Conservation (phyloP, 2,329 filamentous ascomycete genomes). For the Shiraia bambusicola region DNA sequence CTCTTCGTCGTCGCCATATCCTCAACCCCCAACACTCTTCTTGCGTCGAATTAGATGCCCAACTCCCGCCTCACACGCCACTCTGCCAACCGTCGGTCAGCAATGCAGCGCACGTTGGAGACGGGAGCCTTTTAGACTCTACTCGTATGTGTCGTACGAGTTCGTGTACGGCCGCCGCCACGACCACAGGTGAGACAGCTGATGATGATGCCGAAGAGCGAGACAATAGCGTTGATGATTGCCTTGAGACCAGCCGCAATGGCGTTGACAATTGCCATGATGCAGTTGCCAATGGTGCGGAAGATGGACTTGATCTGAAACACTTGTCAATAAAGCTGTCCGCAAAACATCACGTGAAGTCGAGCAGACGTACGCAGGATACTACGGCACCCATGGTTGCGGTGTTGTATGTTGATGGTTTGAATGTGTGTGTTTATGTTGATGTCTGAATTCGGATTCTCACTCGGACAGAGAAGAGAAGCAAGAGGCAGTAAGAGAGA, state of each 20-base stretch:
- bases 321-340: constrained; percentile 19
- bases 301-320: constrained; percentile 46
- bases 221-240: constrained; percentile 53
- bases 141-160: constrained; percentile 40
- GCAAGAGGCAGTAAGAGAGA: neutral
- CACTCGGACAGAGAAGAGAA: neutral
- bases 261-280: constrained; percentile 52
- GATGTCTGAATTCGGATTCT: neutral
- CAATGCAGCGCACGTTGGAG: constrained; percentile 5
- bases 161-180: constrained; percentile 43
- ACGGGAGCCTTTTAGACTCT: constrained; percentile 39
- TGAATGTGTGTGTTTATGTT: constrained; percentile 1
- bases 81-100: constrained; percentile 5
- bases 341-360: neutral
- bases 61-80: constrained; percentile 19
- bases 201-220: constrained; percentile 53
- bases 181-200: constrained; percentile 53
- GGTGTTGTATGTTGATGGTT: constrained; percentile 18
- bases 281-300: constrained; percentile 49
- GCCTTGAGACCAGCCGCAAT: constrained; percentile 50
- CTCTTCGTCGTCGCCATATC: neutral
- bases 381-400: constrained; percentile 76
- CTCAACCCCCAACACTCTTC: constrained; percentile 1
- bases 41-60: constrained; percentile 9
- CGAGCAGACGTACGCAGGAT: constrained; percentile 69